Percentiles rank a stretch among this genome's conserved stretches.
Evolutionary conservation across 1,139 yeast genomes (phyloP).

Genomic region (Candida tetrigidarum): DNA sequence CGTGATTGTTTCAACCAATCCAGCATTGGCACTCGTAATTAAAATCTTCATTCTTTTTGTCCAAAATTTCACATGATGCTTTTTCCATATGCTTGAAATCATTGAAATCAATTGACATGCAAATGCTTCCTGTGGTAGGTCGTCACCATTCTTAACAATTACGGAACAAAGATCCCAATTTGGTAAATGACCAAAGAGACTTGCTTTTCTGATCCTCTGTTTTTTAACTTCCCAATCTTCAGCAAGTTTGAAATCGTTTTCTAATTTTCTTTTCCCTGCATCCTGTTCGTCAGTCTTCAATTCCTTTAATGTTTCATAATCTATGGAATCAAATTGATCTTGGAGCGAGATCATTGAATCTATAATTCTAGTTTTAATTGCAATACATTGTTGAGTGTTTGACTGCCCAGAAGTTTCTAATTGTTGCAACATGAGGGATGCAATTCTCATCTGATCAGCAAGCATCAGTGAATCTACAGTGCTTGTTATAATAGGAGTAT

Average conservation of each 20-base stretch:
- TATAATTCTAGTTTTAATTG: slow-evolving; percentile 77
- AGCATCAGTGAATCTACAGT: slow-evolving; percentile 46
- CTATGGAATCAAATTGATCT: slow-evolving; percentile 55
- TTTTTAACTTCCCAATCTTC: slow-evolving; percentile 92
- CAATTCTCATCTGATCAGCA: slow-evolving; percentile 94
- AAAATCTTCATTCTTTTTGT: slow-evolving; percentile 90
- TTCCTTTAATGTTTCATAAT: slow-evolving; percentile 51
- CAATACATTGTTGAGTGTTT: slow-evolving; percentile 71
- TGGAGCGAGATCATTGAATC: slow-evolving; percentile 90
- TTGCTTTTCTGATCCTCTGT: slow-evolving; percentile 73
- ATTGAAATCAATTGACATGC: slow-evolving; percentile 93
- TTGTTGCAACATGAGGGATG: slow-evolving; percentile 92
- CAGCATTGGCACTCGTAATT: slow-evolving; percentile 88
- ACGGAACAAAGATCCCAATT: slow-evolving; percentile 97
- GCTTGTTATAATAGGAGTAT: not conserved
- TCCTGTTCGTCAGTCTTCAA: slow-evolving; percentile 47
- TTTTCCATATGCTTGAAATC: slow-evolving; percentile 83
- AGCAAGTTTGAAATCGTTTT: slow-evolving; percentile 88
- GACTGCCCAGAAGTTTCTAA: slow-evolving; percentile 73
- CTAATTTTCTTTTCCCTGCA: slow-evolving; percentile 91
- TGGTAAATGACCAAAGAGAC: slow-evolving; percentile 81
- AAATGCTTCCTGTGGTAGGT: slow-evolving; percentile 94
- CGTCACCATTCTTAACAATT: slow-evolving; percentile 95
- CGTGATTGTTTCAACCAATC: slow-evolving; percentile 93
- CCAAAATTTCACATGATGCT: slow-evolving; percentile 73